A percentile compares a stretch with the other conserved stretches of the same genome.
These are phyloP conservation scores for Sarcodon aspratus DNA, from an alignment of 768 basidiomycete genomes.

Conservation along the genomic window DNA sequence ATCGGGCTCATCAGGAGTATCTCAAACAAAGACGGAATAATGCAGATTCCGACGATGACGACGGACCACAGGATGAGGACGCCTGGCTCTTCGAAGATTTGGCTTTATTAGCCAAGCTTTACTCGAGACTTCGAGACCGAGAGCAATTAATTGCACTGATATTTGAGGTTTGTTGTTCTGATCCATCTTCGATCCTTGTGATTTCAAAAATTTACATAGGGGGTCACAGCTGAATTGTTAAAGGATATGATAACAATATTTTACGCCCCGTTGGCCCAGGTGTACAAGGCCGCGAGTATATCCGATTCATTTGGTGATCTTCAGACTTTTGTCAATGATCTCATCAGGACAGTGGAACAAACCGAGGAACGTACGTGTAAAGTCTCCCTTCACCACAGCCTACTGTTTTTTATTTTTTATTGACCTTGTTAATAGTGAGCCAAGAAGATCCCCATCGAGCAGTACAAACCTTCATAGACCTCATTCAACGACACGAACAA, in stretches of 20 bases:
- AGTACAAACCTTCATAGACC: slow-evolving; percentile 87
- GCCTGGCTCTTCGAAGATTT: slow-evolving; percentile 96
- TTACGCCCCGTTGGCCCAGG: slow-evolving; percentile 91
- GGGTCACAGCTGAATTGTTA: slow-evolving; percentile 86
- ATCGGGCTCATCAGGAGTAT: slow-evolving; percentile 74
- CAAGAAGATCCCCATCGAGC: slow-evolving; percentile 77
- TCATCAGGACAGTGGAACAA: slow-evolving; percentile 88
- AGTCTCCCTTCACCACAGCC: background rate
- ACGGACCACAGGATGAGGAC: slow-evolving; percentile 88
- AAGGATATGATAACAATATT: slow-evolving; percentile 99
- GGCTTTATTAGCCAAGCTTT: slow-evolving; percentile 65
- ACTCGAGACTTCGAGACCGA: slow-evolving; percentile 72
- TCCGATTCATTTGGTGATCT: slow-evolving; percentile 86
- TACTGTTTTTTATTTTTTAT: background rate
- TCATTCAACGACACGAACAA: slow-evolving; percentile 90
- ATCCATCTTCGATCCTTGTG: background rate
- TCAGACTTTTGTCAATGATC: slow-evolving; percentile 89
- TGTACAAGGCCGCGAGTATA: slow-evolving; percentile 95
- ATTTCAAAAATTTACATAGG: slow-evolving; percentile 33
- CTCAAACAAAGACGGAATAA: slow-evolving; percentile 42
- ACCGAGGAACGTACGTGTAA: slow-evolving; percentile 71
- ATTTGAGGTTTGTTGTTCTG: slow-evolving; percentile 63
- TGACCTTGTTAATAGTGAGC: slow-evolving; percentile 29
- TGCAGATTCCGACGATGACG: slow-evolving; percentile 84
- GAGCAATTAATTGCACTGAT: slow-evolving; percentile 89